Conservation (phyloP, 75 land plant species). For the Pseudotsuga menziesii region DNA sequence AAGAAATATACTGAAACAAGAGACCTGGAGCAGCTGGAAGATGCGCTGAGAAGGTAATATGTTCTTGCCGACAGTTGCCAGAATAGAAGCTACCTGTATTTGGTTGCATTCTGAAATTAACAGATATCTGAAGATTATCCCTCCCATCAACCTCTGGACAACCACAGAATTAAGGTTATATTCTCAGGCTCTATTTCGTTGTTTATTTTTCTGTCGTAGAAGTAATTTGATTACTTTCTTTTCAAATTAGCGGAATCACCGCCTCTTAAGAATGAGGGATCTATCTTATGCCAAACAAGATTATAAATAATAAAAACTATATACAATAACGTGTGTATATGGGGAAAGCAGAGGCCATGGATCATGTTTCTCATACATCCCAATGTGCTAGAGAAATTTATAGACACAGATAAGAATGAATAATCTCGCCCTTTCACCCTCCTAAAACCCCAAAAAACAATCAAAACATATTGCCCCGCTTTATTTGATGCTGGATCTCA, state of each 20-base stretch:
- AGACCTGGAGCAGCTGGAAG: constrained; percentile 83
- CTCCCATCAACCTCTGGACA: constrained; percentile 83
- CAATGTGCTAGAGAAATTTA: too few relatives aligned
- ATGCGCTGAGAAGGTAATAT: constrained; percentile 63
- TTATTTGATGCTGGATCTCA: too few relatives aligned
- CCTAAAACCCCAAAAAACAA: too few relatives aligned
- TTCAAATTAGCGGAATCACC: background rate
- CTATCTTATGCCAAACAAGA: too few relatives aligned
- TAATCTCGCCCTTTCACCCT: too few relatives aligned
- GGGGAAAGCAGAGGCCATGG: too few relatives aligned
- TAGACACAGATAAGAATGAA: too few relatives aligned
- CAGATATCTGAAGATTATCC: constrained; percentile 60
- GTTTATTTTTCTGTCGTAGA: background rate
- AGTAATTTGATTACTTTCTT: background rate
- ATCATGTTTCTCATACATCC: too few relatives aligned
- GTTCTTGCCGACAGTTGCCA: constrained; percentile 74
- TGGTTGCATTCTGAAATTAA: constrained; percentile 87
- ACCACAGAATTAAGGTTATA: constrained; percentile 52
- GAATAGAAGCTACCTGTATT: constrained; percentile 75
- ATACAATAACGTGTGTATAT: too few relatives aligned
- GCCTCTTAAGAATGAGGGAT: too few relatives aligned
- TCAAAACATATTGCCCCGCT: too few relatives aligned
- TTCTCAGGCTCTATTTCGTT: background rate
- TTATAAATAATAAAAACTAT: too few relatives aligned
- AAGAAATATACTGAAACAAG: constrained; percentile 70